A percentile compares a stretch with the other conserved stretches of the same genome.
Evolutionary conservation across 2,329 filamentous ascomycete species (phyloP).

Genomic region (Phialemoniopsis sp.): DNA sequence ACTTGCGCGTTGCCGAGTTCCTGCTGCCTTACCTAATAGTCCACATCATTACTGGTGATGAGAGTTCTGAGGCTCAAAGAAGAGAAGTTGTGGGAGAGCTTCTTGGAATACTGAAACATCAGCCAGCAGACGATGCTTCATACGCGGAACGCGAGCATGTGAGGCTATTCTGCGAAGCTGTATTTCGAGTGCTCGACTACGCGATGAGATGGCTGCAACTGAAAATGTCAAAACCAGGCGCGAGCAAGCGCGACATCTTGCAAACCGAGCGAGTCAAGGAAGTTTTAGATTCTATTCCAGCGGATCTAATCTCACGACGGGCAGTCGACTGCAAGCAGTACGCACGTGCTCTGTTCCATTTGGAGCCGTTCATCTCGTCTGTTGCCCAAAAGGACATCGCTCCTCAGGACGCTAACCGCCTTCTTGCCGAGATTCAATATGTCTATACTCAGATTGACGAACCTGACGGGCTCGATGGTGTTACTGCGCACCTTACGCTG

Average conservation of each 20-base stretch:
- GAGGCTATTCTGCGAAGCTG: conserved; percentile 84
- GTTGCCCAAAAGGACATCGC: conserved; percentile 40
- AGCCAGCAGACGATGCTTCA: conserved; percentile 41
- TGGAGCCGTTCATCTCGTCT: conserved; percentile 75
- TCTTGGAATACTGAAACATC: conserved; percentile 65
- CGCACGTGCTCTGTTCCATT: conserved; percentile 85
- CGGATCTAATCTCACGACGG: conserved; percentile 70
- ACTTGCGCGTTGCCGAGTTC: conserved; percentile 82
- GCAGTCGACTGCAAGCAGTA: conserved; percentile 95
- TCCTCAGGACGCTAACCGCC: conserved; percentile 52
- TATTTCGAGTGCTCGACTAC: conserved; percentile 90
- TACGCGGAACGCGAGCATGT: conserved; percentile 68
- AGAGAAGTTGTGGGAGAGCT: conserved; percentile 69
- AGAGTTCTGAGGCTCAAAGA: conserved; percentile 35
- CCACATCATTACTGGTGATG: conserved; percentile 74
- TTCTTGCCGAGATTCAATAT: conserved; percentile 78
- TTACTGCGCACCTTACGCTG: conserved; percentile 80
- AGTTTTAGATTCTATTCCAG: conserved; percentile 61
- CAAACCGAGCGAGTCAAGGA: conserved; percentile 41
- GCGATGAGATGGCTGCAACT: conserved; percentile 84
- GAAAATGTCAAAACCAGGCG: conserved; percentile 45
- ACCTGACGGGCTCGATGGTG: conserved; percentile 91
- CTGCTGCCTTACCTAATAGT: conserved; percentile 83
- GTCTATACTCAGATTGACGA: conserved; percentile 98
- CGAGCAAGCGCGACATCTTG: conserved; percentile 33